These are phyloP conservation scores for Begonia fuchsioides DNA, from an alignment of 306 rosid genomes.

Conservation along the genomic window DNA sequence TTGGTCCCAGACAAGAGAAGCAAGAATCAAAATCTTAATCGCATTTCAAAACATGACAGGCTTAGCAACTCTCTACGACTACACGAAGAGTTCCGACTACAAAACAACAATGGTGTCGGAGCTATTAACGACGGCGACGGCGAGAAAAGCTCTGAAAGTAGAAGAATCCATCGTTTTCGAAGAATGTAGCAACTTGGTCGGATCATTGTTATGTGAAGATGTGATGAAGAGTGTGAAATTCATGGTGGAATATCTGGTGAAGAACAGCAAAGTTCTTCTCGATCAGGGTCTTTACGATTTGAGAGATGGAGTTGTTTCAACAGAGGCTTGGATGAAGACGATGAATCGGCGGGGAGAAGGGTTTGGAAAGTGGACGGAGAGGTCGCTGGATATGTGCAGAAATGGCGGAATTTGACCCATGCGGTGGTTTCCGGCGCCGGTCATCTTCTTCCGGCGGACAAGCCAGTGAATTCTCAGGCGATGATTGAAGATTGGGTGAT, in stretches of 20 bases:
- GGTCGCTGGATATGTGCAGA: conserved; percentile 69
- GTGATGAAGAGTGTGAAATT: conserved; percentile 72
- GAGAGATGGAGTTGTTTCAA: conserved; percentile 43
- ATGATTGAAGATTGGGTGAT: conserved; percentile 82
- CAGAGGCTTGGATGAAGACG: conserved; percentile 65
- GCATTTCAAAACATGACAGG: conserved; percentile 41
- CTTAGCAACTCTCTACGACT: conserved; percentile 54
- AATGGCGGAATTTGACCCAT: conserved; percentile 48
- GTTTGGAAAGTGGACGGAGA: conserved; percentile 50
- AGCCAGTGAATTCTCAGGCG: conserved; percentile 44
- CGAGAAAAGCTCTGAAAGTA: conserved; percentile 32
- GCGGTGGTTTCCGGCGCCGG: conserved; percentile 65
- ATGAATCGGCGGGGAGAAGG: conserved; percentile 44
- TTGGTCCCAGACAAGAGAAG: conserved; percentile 38
- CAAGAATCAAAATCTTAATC: conserved; percentile 8
- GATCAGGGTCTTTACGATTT: conserved; percentile 63
- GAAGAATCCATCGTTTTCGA: conserved; percentile 25
- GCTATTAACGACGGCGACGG: conserved; percentile 22
- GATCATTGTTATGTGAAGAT: conserved; percentile 24
- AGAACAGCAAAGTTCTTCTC: conserved; percentile 34
- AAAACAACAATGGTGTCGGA: conserved; percentile 18
- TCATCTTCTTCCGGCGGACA: conserved; percentile 57
- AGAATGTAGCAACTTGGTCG: conserved; percentile 33
- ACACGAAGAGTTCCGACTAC: conserved; percentile 26
- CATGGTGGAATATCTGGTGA: conserved; percentile 46